These are phyloP conservation scores for Melanogaster broomeanus DNA, from an alignment of 768 basidiomycete species.

Conservation along the genomic window DNA sequence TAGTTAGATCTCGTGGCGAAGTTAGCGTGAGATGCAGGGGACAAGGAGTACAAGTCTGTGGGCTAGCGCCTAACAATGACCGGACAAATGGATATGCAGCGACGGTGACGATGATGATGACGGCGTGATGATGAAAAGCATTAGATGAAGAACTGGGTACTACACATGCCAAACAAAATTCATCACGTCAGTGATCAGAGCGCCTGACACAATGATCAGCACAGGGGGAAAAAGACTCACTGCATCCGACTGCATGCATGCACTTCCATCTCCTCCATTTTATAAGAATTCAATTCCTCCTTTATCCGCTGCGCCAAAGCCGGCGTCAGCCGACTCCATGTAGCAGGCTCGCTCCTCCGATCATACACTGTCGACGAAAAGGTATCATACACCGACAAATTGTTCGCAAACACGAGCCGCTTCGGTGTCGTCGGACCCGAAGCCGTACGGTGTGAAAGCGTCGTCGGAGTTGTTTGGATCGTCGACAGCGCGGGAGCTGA, in stretches of 20 bases:
- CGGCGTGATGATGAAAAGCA: conserved; percentile 19
- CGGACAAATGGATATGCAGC: conserved; percentile 27
- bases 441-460: conserved; percentile 70
- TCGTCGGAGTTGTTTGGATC: conserved; percentile 46
- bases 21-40: conserved; percentile 23
- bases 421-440: conserved; percentile 76
- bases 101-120: conserved; percentile 20
- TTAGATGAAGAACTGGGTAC: conserved; percentile 91
- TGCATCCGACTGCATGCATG: conserved; percentile 91
- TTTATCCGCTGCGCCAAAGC: conserved; percentile 95
- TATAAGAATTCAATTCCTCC: conserved; percentile 97
- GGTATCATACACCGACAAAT: conserved; percentile 95
- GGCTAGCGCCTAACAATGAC: conserved; percentile 30
- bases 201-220: not conserved
- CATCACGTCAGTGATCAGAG: conserved; percentile 7
- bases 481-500: conserved; percentile 86
- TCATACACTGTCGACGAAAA: conserved; percentile 92
- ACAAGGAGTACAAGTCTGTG: conserved; percentile 27
- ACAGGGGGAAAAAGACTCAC: conserved; percentile 47
- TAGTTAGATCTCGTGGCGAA: conserved; percentile 13
- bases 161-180: conserved; percentile 27
- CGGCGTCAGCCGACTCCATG: conserved; percentile 95
- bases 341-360: conserved; percentile 92
- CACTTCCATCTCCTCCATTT: conserved; percentile 99
- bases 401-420: conserved; percentile 85